Conservation (phyloP, 1,139 yeast species). For the Candida tetrigidarum region DNA sequence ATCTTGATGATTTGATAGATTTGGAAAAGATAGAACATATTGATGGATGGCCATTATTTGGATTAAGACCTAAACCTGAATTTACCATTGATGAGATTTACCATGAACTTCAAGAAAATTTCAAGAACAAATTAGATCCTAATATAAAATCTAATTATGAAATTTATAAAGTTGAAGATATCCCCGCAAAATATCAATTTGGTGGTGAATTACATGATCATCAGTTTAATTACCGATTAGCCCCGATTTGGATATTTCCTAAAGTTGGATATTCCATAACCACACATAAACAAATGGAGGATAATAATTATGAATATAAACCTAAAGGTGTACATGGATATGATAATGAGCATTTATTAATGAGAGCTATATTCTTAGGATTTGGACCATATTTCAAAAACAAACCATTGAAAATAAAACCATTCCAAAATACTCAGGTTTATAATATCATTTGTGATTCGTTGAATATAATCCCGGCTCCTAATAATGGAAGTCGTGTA, state of each 20-base stretch:
- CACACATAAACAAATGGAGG: conserved; percentile 60
- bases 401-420: conserved; percentile 45
- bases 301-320: conserved; percentile 50
- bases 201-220: conserved; percentile 52
- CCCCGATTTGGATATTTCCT: conserved; percentile 88
- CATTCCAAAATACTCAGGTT: conserved; percentile 74
- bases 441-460: conserved; percentile 78
- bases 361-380: conserved; percentile 84
- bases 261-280: conserved; percentile 80
- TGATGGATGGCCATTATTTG: conserved; percentile 93
- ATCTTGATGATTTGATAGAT: conserved; percentile 71
- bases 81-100: conserved; percentile 25
- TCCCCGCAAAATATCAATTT: conserved; percentile 69
- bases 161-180: conserved; percentile 58
- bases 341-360: conserved; percentile 71
- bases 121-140: conserved; percentile 25
- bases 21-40: conserved; percentile 56
- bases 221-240: conserved; percentile 61
- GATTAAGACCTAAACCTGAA: conserved; percentile 60
- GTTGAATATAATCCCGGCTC: conserved; percentile 56
- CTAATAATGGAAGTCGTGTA: conserved; percentile 59
- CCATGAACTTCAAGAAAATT: conserved; percentile 24
- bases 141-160: conserved; percentile 28
- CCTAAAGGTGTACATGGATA: conserved; percentile 89
- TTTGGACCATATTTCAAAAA: conserved; percentile 74